Conservation (phyloP, 148 eudicot species). For the Rhododendron ovatum region DNA sequence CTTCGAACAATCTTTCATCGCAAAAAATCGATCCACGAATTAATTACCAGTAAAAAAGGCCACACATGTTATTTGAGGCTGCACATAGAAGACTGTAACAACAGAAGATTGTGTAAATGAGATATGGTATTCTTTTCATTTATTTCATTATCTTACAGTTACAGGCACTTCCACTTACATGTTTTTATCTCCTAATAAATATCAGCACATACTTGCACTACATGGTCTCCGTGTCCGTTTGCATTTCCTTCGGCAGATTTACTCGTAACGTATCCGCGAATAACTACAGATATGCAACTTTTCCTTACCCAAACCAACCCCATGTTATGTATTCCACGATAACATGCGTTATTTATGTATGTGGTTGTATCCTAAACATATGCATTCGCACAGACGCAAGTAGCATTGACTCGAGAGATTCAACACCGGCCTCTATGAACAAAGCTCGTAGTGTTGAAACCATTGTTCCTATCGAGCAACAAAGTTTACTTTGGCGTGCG, state of each 20-base stretch:
- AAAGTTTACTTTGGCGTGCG: background rate
- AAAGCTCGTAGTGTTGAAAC: background rate
- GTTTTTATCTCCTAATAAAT: background rate
- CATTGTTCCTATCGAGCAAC: background rate
- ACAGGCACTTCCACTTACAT: background rate
- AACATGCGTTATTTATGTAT: background rate
- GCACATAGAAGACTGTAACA: background rate
- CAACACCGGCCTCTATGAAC: constrained; percentile 6
- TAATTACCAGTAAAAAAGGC: background rate
- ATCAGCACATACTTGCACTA: background rate
- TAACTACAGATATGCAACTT: background rate
- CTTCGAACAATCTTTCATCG: background rate
- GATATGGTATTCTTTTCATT: background rate
- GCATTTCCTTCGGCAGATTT: background rate
- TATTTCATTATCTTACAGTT: background rate
- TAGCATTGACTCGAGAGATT: background rate
- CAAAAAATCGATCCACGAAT: too few species aligned
- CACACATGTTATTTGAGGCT: background rate
- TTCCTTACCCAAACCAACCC: background rate
- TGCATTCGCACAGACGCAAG: background rate
- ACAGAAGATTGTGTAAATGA: background rate
- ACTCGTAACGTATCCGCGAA: background rate
- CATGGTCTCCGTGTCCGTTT: background rate
- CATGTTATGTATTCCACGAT: background rate
- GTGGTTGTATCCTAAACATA: background rate